phyloP scores from a whole-genome alignment of 495 filamentous ascomycete species.

The Penicillium steckii region DNA sequence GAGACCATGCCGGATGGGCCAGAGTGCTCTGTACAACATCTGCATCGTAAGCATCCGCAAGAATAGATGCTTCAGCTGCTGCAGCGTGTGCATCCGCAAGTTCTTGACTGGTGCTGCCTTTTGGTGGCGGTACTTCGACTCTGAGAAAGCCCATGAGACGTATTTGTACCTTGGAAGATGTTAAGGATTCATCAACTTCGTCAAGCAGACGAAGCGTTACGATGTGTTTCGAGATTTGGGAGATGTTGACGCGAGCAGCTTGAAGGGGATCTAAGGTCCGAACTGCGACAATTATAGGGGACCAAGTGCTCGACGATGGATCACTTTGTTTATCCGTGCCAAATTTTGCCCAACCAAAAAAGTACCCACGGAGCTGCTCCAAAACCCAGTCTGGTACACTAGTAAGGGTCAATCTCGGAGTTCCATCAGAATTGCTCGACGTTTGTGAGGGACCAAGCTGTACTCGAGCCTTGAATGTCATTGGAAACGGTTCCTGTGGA shows the following conservation, averaged over 20 bases:
- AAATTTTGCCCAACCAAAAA: conserved; percentile 60
- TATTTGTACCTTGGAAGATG: conserved; percentile 42
- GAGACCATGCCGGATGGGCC: conserved; percentile 52
- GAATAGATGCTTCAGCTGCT: conserved; percentile 36
- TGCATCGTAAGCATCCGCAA: conserved; percentile 49
- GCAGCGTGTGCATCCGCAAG: conserved; percentile 30
- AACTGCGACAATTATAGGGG: conserved; percentile 52
- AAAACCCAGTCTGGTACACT: conserved; percentile 44
- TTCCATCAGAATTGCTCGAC: conserved; percentile 19
- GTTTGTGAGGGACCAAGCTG: conserved; percentile 35
- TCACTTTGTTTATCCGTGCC: conserved; percentile 18
- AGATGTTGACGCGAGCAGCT: conserved; percentile 36
- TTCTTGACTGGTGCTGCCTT: conserved; percentile 21
- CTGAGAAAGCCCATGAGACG: conserved; percentile 53
- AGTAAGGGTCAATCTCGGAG: conserved; percentile 23
- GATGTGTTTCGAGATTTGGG: conserved; percentile 36
- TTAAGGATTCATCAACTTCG: conserved; percentile 27
- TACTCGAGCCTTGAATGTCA: conserved; percentile 46
- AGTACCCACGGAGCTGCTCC: conserved; percentile 55
- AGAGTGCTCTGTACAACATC: conserved; percentile 49
- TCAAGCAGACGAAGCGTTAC: conserved; percentile 51
- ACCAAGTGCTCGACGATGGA: conserved; percentile 37
- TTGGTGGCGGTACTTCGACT: conserved; percentile 26
- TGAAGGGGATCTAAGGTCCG: conserved; percentile 36
- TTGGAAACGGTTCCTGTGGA: conserved; percentile 56